A percentile compares a stretch with the other conserved stretches of the same genome.
These are phyloP conservation scores for Agaricus blazei DNA, from an alignment of 768 basidiomycete species.

Conservation along the genomic window DNA sequence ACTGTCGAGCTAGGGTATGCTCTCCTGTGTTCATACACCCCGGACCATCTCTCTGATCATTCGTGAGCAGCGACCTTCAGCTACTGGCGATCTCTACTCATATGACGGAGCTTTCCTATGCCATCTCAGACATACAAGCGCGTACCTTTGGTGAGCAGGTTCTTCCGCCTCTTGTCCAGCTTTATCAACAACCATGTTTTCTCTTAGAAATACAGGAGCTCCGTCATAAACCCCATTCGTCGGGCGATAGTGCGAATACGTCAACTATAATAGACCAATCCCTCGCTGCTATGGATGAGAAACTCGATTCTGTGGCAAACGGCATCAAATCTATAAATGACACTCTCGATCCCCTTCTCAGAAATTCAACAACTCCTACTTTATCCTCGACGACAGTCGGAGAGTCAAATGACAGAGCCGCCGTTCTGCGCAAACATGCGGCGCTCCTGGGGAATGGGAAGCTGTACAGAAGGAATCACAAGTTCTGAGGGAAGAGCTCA, in stretches of 20 bases:
- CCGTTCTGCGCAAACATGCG: slow-evolving; percentile 69
- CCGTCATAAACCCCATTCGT: slow-evolving; percentile 77
- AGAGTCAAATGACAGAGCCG: slow-evolving; percentile 34
- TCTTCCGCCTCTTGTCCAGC: background rate
- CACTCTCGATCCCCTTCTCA: slow-evolving; percentile 55
- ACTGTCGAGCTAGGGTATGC: slow-evolving; percentile 61
- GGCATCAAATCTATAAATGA: slow-evolving; percentile 69
- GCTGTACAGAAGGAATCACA: slow-evolving; percentile 74
- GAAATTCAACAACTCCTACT: slow-evolving; percentile 44
- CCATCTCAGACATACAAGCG: slow-evolving; percentile 85
- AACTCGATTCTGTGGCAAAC: slow-evolving; percentile 65
- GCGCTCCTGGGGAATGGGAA: slow-evolving; percentile 77
- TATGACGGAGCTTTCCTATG: slow-evolving; percentile 83
- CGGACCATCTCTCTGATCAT: slow-evolving; percentile 14
- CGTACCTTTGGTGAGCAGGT: slow-evolving; percentile 76
- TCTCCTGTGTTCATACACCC: slow-evolving; percentile 13
- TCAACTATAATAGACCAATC: slow-evolving; percentile 77
- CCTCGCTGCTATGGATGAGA: slow-evolving; percentile 73
- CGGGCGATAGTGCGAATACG: slow-evolving; percentile 46
- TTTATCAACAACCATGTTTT: background rate
- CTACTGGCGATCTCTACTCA: slow-evolving; percentile 76
- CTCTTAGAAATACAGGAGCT: slow-evolving; percentile 84
- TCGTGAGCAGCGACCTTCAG: slow-evolving; percentile 57
- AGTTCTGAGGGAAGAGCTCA: slow-evolving; percentile 83
- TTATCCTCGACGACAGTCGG: slow-evolving; percentile 25